Conservation (phyloP, 169 alveolate genomes). For the Plasmodium inui region DNA sequence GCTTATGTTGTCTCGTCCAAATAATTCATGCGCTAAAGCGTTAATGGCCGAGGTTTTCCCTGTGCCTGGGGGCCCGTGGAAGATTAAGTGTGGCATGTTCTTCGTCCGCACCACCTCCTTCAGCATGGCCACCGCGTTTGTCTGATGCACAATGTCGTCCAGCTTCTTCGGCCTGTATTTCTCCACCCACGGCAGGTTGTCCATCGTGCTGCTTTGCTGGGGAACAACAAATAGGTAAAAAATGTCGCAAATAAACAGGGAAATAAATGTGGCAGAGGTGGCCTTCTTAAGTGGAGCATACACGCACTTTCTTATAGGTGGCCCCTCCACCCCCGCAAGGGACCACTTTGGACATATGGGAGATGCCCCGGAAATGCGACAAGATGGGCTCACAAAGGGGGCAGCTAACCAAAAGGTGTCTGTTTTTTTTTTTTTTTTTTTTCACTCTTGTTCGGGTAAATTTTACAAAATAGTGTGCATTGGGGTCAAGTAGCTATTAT, state of each 20-base stretch:
- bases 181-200: constrained; percentile 88
- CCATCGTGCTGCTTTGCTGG: constrained; percentile 33
- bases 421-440: background rate
- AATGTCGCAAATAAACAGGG: background rate
- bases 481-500: background rate
- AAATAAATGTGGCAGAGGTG: background rate
- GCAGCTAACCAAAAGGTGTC: background rate
- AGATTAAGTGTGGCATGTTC: constrained; percentile 94
- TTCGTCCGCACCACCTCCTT: constrained; percentile 83
- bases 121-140: constrained; percentile 85
- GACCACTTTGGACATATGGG: background rate
- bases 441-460: background rate
- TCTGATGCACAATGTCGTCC: constrained; percentile 87
- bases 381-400: background rate
- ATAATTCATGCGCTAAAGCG: constrained; percentile 95
- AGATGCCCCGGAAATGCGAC: background rate
- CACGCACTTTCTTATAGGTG: background rate
- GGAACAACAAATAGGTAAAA: background rate
- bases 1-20: constrained; percentile 93
- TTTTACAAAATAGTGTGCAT: background rate
- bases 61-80: constrained; percentile 99
- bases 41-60: constrained; percentile 98
- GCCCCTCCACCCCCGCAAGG: background rate
- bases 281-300: background rate
- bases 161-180: constrained; percentile 87